These are phyloP conservation scores for Ricinus communis DNA, from an alignment of 345 rosid genomes.

Conservation along the genomic window DNA sequence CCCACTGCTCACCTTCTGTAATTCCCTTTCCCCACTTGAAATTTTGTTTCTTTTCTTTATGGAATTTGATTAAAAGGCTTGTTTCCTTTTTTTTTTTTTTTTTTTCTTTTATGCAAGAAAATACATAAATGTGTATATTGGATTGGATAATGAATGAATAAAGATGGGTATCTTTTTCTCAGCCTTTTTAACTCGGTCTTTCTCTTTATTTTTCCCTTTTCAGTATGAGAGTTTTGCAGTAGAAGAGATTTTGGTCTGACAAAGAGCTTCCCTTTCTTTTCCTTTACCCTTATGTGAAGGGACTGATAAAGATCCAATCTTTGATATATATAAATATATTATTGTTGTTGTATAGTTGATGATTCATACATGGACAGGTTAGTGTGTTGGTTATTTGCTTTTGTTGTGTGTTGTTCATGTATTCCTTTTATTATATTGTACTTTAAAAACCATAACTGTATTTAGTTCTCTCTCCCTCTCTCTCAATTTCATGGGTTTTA, in stretches of 20 bases:
- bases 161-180: constrained; percentile 54
- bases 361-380: constrained; percentile 22
- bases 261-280: constrained; percentile 28
- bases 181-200: constrained; percentile 36
- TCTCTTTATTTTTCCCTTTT: constrained; percentile 31
- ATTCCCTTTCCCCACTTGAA: neutral
- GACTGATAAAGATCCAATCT: constrained; percentile 12
- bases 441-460: constrained; percentile 11
- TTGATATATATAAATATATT: neutral
- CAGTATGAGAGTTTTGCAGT: constrained; percentile 34
- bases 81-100: no score
- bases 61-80: no score
- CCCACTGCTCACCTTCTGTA: no score
- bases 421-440: constrained; percentile 13
- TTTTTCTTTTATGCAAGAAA: neutral
- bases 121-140: neutral
- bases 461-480: constrained; percentile 17
- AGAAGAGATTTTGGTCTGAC: constrained; percentile 71
- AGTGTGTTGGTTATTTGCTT: constrained; percentile 3
- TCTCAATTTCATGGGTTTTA: constrained; percentile 19
- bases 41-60: no score
- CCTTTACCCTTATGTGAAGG: neutral
- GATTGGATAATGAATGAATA: constrained; percentile 41
- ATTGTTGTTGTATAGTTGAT: neutral
- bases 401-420: neutral